These are phyloP conservation scores for Termitomyces sp. DNA, from an alignment of 768 basidiomycete species.

Conservation along the genomic window DNA sequence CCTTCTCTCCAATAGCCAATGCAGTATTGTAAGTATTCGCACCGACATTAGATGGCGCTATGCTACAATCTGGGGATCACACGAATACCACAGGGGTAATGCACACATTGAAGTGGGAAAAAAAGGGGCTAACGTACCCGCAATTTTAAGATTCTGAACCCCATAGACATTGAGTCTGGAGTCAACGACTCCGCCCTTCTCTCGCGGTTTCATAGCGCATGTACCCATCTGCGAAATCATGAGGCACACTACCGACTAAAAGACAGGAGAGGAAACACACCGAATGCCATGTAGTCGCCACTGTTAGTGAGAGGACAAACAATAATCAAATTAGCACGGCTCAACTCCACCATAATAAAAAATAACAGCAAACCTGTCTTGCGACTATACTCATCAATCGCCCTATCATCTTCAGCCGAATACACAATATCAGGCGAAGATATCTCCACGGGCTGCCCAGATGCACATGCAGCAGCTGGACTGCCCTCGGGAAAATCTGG, in stretches of 20 bases:
- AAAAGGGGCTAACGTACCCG: constrained; percentile 30
- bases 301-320: constrained; percentile 26
- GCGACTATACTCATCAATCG: constrained; percentile 33
- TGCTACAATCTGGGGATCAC: constrained; percentile 27
- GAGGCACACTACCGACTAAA: background rate
- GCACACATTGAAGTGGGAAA: background rate
- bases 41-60: constrained; percentile 32
- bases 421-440: constrained; percentile 32
- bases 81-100: too few relatives aligned
- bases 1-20: constrained; percentile 54
- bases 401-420: constrained; percentile 32
- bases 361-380: constrained; percentile 21
- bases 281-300: constrained; percentile 35
- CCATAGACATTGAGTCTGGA: constrained; percentile 58
- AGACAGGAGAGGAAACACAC: constrained; percentile 6
- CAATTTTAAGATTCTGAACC: constrained; percentile 50
- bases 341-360: background rate
- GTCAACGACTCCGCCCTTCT: constrained; percentile 58
- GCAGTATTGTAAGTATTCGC: constrained; percentile 39
- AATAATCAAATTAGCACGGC: background rate
- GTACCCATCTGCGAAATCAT: constrained; percentile 46
- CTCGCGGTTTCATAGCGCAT: constrained; percentile 60
- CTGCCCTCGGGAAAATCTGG: constrained; percentile 32
- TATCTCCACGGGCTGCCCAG: constrained; percentile 26
- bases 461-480: constrained; percentile 16